phyloP scores from a whole-genome alignment of 108 stramenopile genomes.

The Pseudonitzschia multistriata region DNA sequence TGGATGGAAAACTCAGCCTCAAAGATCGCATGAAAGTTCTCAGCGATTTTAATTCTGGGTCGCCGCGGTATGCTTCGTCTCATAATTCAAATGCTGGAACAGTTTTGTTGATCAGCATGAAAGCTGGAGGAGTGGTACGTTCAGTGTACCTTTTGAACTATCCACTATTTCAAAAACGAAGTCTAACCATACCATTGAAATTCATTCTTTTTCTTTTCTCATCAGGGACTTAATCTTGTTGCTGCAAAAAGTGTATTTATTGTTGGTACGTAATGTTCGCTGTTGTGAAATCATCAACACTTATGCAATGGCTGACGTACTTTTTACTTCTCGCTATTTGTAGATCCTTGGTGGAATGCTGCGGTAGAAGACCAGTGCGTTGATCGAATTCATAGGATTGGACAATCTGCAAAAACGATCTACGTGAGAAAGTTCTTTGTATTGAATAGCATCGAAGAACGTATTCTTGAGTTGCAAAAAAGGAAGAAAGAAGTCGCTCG shows the following conservation, averaged over 20 bases:
- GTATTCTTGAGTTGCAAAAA: conserved; percentile 69
- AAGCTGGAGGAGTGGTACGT: conserved; percentile 65
- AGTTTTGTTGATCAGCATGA: conserved; percentile 79
- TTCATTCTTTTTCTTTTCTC: background rate
- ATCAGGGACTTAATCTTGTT: conserved; percentile 66
- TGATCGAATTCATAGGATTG: conserved; percentile 83
- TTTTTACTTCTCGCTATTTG: background rate
- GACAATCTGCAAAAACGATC: conserved; percentile 68
- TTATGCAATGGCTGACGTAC: background rate
- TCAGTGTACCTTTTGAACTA: background rate
- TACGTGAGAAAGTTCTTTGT: conserved; percentile 84
- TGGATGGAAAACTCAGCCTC: conserved; percentile 75
- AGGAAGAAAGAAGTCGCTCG: conserved; percentile 76
- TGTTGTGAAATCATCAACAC: background rate
- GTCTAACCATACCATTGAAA: background rate
- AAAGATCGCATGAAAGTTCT: conserved; percentile 65
- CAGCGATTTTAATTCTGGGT: conserved; percentile 53
- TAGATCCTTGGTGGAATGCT: conserved; percentile 88
- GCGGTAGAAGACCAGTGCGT: conserved; percentile 77
- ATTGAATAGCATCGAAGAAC: conserved; percentile 73
- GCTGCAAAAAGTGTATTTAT: conserved; percentile 77
- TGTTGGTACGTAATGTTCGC: conserved; percentile 23
- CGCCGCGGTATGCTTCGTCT: background rate
- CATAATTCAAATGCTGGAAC: conserved; percentile 37
- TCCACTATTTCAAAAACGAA: background rate